phyloP scores from a whole-genome alignment of 78 protist genomes.

The Dictyostelium citrinum region DNA sequence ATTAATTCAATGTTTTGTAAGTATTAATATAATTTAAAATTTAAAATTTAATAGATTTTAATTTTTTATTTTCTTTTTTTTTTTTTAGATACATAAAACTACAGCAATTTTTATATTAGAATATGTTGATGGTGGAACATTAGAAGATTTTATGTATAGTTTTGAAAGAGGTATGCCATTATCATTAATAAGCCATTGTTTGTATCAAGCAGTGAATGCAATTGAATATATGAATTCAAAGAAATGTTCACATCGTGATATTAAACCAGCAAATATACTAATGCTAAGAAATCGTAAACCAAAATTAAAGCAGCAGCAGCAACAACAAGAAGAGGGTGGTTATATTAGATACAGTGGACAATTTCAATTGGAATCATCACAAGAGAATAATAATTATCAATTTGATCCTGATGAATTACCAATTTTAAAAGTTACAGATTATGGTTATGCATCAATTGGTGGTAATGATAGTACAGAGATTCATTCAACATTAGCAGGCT shows the following conservation, averaged over 20 bases:
- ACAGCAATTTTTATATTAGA: constrained; percentile 70
- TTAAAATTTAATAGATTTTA: background rate
- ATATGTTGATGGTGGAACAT: constrained; percentile 71
- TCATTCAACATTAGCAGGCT: constrained; percentile 61
- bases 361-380: background rate
- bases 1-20: constrained; percentile 67
- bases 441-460: constrained; percentile 35
- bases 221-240: constrained; percentile 56
- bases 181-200: background rate
- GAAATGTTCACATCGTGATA: constrained; percentile 64
- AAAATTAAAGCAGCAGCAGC: background rate
- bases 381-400: background rate
- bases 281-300: constrained; percentile 23
- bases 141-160: constrained; percentile 68
- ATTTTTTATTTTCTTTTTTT: background rate
- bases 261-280: constrained; percentile 64
- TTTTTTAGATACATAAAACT: constrained; percentile 34
- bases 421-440: constrained; percentile 43
- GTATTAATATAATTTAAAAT: background rate
- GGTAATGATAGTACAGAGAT: background rate
- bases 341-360: background rate
- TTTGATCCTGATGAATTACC: constrained; percentile 36
- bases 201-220: constrained; percentile 34
- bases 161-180: constrained; percentile 58
- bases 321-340: background rate